Conservation (phyloP, 1,139 yeast species). For the Eremothecium cymbalariae region DNA sequence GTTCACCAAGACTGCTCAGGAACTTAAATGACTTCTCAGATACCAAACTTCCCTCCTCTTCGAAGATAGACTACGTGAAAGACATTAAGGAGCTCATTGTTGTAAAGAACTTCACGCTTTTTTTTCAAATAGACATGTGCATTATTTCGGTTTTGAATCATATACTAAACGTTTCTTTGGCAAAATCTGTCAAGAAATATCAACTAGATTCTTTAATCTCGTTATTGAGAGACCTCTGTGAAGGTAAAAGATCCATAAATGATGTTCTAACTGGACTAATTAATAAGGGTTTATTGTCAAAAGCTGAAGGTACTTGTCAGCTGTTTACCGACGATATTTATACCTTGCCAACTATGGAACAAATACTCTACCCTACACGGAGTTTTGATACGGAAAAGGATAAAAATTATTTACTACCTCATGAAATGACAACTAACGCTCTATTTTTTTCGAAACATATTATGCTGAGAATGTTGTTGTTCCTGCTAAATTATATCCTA, state of each 20-base stretch:
- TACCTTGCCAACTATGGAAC: slow-evolving; percentile 33
- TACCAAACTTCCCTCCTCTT: slow-evolving; percentile 33
- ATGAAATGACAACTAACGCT: slow-evolving; percentile 34
- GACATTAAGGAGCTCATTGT: slow-evolving; percentile 31
- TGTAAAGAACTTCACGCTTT: slow-evolving; percentile 29
- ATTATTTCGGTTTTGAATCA: slow-evolving; percentile 30
- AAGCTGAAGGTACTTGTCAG: slow-evolving; percentile 29
- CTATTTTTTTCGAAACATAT: slow-evolving; percentile 35
- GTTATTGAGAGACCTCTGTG: slow-evolving; percentile 28
- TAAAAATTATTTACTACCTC: slow-evolving; percentile 28
- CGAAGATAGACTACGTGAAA: slow-evolving; percentile 31
- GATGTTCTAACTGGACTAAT: slow-evolving; percentile 25
- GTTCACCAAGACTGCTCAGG: slow-evolving; percentile 35
- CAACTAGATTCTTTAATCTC: slow-evolving; percentile 33
- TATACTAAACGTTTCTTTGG: slow-evolving; percentile 28
- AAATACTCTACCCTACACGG: slow-evolving; percentile 24
- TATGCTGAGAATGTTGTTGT: slow-evolving; percentile 40
- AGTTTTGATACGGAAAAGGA: slow-evolving; percentile 19
- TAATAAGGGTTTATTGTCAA: slow-evolving; percentile 26
- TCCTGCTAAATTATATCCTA: slow-evolving; percentile 40
- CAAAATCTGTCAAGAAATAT: slow-evolving; percentile 35
- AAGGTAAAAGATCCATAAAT: slow-evolving; percentile 27
- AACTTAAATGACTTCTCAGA: slow-evolving; percentile 32
- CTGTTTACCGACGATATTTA: slow-evolving; percentile 29
- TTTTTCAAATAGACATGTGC: slow-evolving; percentile 30